Evolutionary conservation across 2,329 filamentous ascomycete genomes (phyloP).

Genomic region (Penicillium sp.): DNA sequence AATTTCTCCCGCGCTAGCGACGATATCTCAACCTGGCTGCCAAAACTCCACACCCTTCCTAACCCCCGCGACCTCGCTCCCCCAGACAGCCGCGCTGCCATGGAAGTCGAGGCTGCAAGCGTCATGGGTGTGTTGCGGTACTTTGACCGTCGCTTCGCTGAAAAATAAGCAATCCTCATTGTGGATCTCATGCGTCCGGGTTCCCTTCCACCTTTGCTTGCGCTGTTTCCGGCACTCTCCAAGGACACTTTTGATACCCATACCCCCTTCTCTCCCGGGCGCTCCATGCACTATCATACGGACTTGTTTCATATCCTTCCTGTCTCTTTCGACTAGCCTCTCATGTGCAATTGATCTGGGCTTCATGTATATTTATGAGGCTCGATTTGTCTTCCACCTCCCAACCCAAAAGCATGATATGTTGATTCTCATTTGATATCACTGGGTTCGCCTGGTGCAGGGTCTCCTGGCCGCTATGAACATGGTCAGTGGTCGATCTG

Average conservation of each 20-base stretch:
- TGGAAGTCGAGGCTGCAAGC: conserved; percentile 78
- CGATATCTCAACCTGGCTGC: conserved; percentile 73
- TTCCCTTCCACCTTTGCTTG: conserved; percentile 8
- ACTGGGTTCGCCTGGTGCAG: background rate
- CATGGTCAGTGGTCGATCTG: conserved; percentile 18
- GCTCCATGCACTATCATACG: conserved; percentile 22
- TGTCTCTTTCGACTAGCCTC: background rate
- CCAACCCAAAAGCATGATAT: conserved; percentile 6
- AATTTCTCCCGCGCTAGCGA: conserved; percentile 72
- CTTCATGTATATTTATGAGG: background rate
- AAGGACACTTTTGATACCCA: conserved; percentile 24
- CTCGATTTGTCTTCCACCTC: conserved; percentile 1
- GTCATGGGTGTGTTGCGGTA: conserved; percentile 83
- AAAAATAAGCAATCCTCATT: conserved; percentile 29
- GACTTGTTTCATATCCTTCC: conserved; percentile 9
- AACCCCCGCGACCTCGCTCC: conserved; percentile 37
- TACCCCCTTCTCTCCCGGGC: conserved; percentile 13
- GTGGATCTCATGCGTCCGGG: conserved; percentile 5
- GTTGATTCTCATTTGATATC: conserved; percentile 1
- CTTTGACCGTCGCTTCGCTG: conserved; percentile 69
- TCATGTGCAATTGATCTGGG: background rate
- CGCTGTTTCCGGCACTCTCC: conserved; percentile 6
- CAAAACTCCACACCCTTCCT: conserved; percentile 63
- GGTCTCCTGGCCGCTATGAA: conserved; percentile 23
- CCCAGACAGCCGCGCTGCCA: conserved; percentile 50